These are phyloP conservation scores for Diphasiastrum complanatum DNA, from an alignment of 83 land plant species.

Conservation along the genomic window DNA sequence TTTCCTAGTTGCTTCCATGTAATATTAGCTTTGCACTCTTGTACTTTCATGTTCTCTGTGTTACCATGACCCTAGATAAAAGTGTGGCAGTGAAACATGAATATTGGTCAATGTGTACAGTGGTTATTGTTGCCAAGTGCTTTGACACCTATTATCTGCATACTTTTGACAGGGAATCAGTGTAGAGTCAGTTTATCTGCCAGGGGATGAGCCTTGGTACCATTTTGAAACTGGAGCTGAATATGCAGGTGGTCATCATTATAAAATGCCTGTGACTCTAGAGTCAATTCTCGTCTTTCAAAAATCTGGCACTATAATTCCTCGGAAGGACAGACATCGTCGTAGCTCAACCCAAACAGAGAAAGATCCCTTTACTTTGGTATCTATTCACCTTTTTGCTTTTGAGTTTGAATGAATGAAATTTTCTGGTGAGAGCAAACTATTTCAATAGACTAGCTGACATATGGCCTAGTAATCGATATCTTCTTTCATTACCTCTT, in stretches of 20 bases:
- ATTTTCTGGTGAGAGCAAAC: no score
- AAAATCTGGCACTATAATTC: slow-evolving; percentile 81
- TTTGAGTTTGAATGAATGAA: neutral
- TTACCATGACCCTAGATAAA: no score
- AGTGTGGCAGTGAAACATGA: no score
- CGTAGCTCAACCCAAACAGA: slow-evolving; percentile 89
- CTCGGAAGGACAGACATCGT: slow-evolving; percentile 81
- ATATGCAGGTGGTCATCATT: slow-evolving; percentile 58
- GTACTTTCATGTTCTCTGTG: no score
- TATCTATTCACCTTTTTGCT: slow-evolving; percentile 20
- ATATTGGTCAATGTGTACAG: no score
- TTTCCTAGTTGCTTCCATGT: no score
- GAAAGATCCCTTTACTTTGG: slow-evolving; percentile 94
- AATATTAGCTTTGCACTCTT: no score
- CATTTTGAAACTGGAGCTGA: slow-evolving; percentile 63
- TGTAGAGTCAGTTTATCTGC: slow-evolving; percentile 73
- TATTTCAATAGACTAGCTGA: no score
- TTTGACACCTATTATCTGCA: neutral
- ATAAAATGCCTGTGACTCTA: slow-evolving; percentile 63
- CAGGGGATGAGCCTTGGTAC: slow-evolving; percentile 76
- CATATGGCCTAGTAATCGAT: no score
- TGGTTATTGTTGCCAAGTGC: no score
- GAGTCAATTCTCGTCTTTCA: slow-evolving; percentile 83
- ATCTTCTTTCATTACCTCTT: no score
- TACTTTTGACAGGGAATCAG: slow-evolving; percentile 46